Evolutionary conservation across 768 basidiomycete species (phyloP).

Genomic region (Xerocomus potaroensis): DNA sequence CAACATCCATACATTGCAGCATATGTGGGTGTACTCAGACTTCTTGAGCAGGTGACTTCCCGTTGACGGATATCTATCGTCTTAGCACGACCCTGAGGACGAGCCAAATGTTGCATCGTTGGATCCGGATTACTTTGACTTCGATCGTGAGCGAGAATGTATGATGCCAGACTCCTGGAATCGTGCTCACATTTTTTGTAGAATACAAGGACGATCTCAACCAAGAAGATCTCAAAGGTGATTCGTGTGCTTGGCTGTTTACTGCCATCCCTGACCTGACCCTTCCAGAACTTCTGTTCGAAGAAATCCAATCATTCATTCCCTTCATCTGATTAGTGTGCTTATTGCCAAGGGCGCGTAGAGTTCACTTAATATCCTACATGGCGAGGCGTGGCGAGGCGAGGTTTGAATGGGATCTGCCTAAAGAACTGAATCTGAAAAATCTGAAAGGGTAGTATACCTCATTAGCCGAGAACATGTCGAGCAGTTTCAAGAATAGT

Average conservation of each 20-base stretch:
- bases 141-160: constrained; percentile 57
- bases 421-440: neutral
- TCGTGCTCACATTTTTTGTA: constrained; percentile 23
- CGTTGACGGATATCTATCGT: constrained; percentile 5
- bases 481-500: constrained; percentile 7
- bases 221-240: constrained; percentile 68
- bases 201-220: constrained; percentile 72
- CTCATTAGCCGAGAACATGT: constrained; percentile 7
- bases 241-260: neutral
- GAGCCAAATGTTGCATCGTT: constrained; percentile 81
- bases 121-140: constrained; percentile 84
- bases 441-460: constrained; percentile 1
- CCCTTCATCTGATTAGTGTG: constrained; percentile 52
- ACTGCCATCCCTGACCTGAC: constrained; percentile 6
- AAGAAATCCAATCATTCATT: constrained; percentile 76
- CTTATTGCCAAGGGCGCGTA: constrained; percentile 1
- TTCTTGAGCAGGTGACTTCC: neutral
- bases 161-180: neutral
- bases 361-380: constrained; percentile 17
- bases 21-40: constrained; percentile 45
- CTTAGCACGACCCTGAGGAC: constrained; percentile 81
- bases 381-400: constrained; percentile 11
- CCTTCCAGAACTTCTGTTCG: constrained; percentile 60
- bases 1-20: constrained; percentile 78
- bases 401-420: constrained; percentile 3